Conservation (phyloP, 257 asterid genomes). For the Forsythia viridissima region DNA sequence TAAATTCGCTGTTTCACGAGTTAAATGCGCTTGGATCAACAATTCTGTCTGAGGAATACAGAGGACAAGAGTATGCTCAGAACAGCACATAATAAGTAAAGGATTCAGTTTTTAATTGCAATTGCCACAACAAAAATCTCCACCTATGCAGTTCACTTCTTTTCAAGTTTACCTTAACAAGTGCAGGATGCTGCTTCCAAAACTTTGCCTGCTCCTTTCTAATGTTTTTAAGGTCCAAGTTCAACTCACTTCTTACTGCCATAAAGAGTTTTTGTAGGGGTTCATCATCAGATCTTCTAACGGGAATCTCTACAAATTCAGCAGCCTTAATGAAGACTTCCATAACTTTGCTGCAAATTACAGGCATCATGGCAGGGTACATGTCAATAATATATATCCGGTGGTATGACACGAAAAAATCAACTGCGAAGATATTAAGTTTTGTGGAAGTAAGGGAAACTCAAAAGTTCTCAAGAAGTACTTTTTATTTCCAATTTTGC, state of each 20-base stretch:
- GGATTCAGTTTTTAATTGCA: neutral
- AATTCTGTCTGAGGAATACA: constrained; percentile 62
- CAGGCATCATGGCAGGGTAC: constrained; percentile 21
- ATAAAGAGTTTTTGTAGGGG: constrained; percentile 80
- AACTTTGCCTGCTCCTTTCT: constrained; percentile 86
- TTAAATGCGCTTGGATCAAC: constrained; percentile 78
- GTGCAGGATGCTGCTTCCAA: constrained; percentile 89
- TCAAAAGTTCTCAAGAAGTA: neutral
- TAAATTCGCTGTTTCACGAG: constrained; percentile 60
- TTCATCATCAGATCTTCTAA: constrained; percentile 81
- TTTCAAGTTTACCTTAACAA: constrained; percentile 61
- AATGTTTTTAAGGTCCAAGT: constrained; percentile 72
- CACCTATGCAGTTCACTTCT: neutral
- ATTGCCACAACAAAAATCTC: constrained; percentile 1
- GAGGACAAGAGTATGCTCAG: constrained; percentile 11
- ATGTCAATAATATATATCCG: constrained; percentile 17
- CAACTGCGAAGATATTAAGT: neutral
- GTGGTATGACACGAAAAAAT: neutral
- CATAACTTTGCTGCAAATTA: constrained; percentile 77
- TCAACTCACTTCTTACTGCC: constrained; percentile 71
- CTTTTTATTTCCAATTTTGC: neutral
- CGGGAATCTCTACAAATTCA: constrained; percentile 79
- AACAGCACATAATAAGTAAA: constrained; percentile 12
- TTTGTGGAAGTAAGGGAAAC: constrained; percentile 4
- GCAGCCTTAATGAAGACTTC: constrained; percentile 85